These are phyloP conservation scores for Nannochloropsis granulata DNA, from an alignment of 108 stramenopile genomes.

Conservation along the genomic window DNA sequence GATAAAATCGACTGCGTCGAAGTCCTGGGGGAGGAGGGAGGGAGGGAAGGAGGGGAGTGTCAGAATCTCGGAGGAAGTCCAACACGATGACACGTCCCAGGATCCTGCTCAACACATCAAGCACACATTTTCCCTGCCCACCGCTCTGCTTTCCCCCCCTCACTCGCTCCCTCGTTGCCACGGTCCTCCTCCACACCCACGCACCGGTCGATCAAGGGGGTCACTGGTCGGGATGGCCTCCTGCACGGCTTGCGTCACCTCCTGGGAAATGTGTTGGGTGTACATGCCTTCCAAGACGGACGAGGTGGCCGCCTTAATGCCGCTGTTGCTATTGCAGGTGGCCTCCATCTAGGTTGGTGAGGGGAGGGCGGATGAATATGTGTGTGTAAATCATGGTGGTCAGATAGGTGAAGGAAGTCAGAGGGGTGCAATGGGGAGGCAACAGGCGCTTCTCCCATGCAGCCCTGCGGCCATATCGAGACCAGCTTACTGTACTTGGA, in stretches of 20 bases:
- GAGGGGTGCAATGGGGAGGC: too few species aligned
- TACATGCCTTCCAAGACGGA: neutral
- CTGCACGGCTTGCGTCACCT: neutral
- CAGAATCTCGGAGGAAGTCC: neutral
- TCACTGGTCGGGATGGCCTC: neutral
- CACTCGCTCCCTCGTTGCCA: too few species aligned
- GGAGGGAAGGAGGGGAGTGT: neutral
- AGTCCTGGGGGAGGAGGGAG: conserved; percentile 15
- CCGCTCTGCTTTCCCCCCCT: neutral
- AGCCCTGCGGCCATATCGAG: too few species aligned
- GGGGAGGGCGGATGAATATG: neutral
- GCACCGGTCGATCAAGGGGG: neutral
- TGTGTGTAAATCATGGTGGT: too few species aligned
- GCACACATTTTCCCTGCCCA: neutral
- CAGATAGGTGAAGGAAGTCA: too few species aligned
- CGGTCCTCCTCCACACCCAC: neutral
- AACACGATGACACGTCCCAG: too few species aligned
- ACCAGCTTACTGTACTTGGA: too few species aligned
- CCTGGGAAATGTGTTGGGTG: neutral
- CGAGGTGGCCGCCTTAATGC: too few species aligned
- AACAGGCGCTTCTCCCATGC: too few species aligned
- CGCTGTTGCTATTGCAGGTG: neutral
- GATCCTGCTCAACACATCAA: too few species aligned
- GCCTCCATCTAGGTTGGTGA: neutral
- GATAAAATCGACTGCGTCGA: conserved; percentile 41